Conservation (phyloP, 208 protist species). For the Trypanosoma caninum region DNA sequence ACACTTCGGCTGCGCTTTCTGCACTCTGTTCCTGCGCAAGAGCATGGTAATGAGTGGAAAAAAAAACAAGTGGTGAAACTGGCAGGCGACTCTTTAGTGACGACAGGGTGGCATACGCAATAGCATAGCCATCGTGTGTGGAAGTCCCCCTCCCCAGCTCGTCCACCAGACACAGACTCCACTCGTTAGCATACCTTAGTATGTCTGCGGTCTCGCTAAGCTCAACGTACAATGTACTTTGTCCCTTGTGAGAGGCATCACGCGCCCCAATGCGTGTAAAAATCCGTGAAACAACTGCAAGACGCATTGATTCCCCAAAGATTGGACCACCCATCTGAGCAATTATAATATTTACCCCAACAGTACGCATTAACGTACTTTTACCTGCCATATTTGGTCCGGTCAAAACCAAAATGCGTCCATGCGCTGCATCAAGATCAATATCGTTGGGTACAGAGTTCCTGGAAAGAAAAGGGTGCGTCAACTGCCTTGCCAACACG, state of each 20-base stretch:
- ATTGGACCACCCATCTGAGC: slow-evolving; percentile 97
- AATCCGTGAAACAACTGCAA: slow-evolving; percentile 92
- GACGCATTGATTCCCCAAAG: slow-evolving; percentile 54
- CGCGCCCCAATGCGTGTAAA: slow-evolving; percentile 97
- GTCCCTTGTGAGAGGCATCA: slow-evolving; percentile 95
- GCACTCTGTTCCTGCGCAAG: slow-evolving; percentile 84
- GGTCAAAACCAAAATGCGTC: slow-evolving; percentile 91
- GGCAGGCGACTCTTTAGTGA: slow-evolving; percentile 48
- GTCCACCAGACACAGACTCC: slow-evolving; percentile 97
- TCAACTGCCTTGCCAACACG: slow-evolving; percentile 25
- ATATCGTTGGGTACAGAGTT: slow-evolving; percentile 71
- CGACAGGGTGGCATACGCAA: slow-evolving; percentile 94
- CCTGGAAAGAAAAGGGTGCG: slow-evolving; percentile 37
- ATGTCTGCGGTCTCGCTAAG: slow-evolving; percentile 91
- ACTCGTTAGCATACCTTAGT: slow-evolving; percentile 81
- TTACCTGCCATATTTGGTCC: slow-evolving; percentile 99
- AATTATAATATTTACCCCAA: slow-evolving; percentile 92
- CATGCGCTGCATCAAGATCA: slow-evolving; percentile 27
- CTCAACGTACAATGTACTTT: slow-evolving; percentile 98
- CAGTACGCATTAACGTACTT: slow-evolving; percentile 95
- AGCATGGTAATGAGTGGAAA: slow-evolving; percentile 98
- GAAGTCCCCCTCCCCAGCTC: slow-evolving; percentile 97
- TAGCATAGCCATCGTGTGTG: slow-evolving; percentile 97
- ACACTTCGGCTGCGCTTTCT: not conserved
- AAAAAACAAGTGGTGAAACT: slow-evolving; percentile 81